Percentiles rank a stretch among this genome's conserved stretches.
phyloP scores from a whole-genome alignment of 1,284 basidiomycete species.

The Ganoderma lucidum region DNA sequence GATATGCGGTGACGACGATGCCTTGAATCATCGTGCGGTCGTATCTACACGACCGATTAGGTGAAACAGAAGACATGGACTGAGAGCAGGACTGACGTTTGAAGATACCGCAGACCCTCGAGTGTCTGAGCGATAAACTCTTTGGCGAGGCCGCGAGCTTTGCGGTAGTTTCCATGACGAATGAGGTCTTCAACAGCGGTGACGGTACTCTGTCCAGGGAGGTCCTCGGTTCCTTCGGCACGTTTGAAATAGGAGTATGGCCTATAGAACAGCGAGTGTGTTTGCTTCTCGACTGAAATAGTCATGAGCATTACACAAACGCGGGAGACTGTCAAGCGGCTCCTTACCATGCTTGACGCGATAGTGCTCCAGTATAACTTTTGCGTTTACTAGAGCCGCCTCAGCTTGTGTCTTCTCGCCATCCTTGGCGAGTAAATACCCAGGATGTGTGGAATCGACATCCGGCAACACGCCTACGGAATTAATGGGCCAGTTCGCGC shows the following conservation, averaged over 20 bases:
- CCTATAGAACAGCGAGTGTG: conserved; percentile 66
- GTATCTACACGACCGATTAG: conserved; percentile 52
- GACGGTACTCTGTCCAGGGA: conserved; percentile 43
- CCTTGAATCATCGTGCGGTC: conserved; percentile 78
- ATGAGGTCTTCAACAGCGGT: conserved; percentile 56
- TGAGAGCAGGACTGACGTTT: conserved; percentile 59
- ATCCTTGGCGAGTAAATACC: conserved; percentile 55
- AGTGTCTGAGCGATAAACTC: conserved; percentile 67
- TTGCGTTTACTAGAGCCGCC: conserved; percentile 76
- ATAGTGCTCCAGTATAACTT: conserved; percentile 84
- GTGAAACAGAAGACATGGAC: not conserved
- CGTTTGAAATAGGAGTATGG: conserved; percentile 68
- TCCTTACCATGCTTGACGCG: conserved; percentile 75
- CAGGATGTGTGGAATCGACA: conserved; percentile 61
- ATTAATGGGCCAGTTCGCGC: conserved; percentile 78
- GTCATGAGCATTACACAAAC: not conserved
- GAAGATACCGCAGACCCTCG: conserved; percentile 80
- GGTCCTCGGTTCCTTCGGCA: conserved; percentile 41
- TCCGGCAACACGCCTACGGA: conserved; percentile 80
- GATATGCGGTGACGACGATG: conserved; percentile 79
- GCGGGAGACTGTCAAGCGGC: conserved; percentile 33
- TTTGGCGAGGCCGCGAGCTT: conserved; percentile 58
- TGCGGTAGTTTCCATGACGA: conserved; percentile 50
- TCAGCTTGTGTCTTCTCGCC: conserved; percentile 56
- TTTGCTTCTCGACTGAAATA: conserved; percentile 63